Conservation (phyloP, 495 filamentous ascomycete species). For the Aspergillus wentii region DNA sequence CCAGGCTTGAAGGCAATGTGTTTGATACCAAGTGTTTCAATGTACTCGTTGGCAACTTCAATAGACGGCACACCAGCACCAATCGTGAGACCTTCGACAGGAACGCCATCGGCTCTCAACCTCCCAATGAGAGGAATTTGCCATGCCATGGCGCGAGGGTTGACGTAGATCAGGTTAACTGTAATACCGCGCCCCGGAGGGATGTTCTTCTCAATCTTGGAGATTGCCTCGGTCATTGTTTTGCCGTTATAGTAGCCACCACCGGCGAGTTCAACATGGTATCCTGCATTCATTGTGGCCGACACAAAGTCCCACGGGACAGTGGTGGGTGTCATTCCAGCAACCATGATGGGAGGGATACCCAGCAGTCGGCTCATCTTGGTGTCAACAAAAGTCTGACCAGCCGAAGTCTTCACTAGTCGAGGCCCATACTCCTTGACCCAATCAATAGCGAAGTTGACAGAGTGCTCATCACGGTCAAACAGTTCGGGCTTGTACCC, state of each 20-base stretch:
- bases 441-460: slow-evolving; percentile 97
- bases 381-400: slow-evolving; percentile 88
- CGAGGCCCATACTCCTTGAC: slow-evolving; percentile 91
- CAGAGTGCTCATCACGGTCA: slow-evolving; percentile 88
- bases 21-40: slow-evolving; percentile 88
- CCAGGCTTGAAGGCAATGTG: slow-evolving; percentile 95
- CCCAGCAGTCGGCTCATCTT: slow-evolving; percentile 95
- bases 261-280: slow-evolving; percentile 85
- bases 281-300: slow-evolving; percentile 93
- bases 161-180: slow-evolving; percentile 94
- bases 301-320: slow-evolving; percentile 94
- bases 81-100: slow-evolving; percentile 91
- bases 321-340: slow-evolving; percentile 93
- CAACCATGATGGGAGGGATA: slow-evolving; percentile 85
- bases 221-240: slow-evolving; percentile 81
- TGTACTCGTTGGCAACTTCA: slow-evolving; percentile 91
- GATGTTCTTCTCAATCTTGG: slow-evolving; percentile 83
- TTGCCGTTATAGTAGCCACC: slow-evolving; percentile 93
- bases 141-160: slow-evolving; percentile 94
- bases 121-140: slow-evolving; percentile 88
- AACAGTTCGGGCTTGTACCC: slow-evolving; percentile 97
- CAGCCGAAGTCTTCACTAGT: slow-evolving; percentile 79
- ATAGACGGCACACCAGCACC: slow-evolving; percentile 92
- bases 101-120: slow-evolving; percentile 80
- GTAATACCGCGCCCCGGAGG: slow-evolving; percentile 90